Evolutionary conservation across 2,329 filamentous ascomycete species (phyloP).

Genomic region (Mycosphaerella arachidis): DNA sequence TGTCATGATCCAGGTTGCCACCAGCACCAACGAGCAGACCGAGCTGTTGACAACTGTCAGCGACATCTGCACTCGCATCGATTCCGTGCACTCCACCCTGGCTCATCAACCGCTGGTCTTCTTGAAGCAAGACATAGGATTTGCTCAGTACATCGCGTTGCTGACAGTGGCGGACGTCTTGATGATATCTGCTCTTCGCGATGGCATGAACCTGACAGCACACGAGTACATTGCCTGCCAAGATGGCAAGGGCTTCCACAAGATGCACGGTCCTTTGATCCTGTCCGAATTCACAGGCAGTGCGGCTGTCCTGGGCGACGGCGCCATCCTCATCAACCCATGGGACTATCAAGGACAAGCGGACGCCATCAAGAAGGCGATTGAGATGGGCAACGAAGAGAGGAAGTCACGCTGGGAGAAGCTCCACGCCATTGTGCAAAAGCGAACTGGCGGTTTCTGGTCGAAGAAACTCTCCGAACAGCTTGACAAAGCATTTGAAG

Average conservation of each 20-base stretch:
- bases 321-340: constrained; percentile 83
- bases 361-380: constrained; percentile 74
- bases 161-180: constrained; percentile 84
- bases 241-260: constrained; percentile 71
- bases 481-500: constrained; percentile 71
- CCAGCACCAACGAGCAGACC: constrained; percentile 80
- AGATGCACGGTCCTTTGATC: constrained; percentile 84
- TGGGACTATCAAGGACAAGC: constrained; percentile 84
- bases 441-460: constrained; percentile 83
- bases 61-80: constrained; percentile 91
- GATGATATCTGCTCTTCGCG: constrained; percentile 91
- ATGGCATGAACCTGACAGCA: constrained; percentile 95
- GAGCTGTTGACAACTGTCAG: constrained; percentile 85
- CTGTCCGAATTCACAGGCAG: constrained; percentile 94
- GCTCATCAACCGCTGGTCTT: constrained; percentile 92
- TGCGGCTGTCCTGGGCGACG: constrained; percentile 73
- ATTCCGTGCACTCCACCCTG: constrained; percentile 83
- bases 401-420: constrained; percentile 70
- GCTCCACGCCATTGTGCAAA: constrained; percentile 67
- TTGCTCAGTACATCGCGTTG: constrained; percentile 86
- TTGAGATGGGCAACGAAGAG: constrained; percentile 74
- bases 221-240: constrained; percentile 94
- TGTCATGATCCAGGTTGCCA: constrained; percentile 88
- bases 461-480: constrained; percentile 68
- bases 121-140: constrained; percentile 89